These are phyloP conservation scores for Martiniozyma abietophila DNA, from an alignment of 805 yeast genomes.

Conservation along the genomic window DNA sequence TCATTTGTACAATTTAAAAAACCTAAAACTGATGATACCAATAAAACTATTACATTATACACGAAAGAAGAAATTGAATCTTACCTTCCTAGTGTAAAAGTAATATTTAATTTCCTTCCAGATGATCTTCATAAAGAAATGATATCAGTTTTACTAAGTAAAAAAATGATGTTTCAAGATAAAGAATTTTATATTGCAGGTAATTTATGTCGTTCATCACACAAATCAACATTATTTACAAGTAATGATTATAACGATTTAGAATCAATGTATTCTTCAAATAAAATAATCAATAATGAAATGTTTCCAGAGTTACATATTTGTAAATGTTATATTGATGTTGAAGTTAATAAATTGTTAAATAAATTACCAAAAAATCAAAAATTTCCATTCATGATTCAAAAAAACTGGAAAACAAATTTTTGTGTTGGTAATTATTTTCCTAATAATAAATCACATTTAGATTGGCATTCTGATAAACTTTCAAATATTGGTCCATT, in stretches of 20 bases:
- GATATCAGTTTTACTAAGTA: conserved; percentile 33
- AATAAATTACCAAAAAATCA: conserved; percentile 9
- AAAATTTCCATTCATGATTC: conserved; percentile 30
- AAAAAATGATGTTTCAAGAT: conserved; percentile 30
- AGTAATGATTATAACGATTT: conserved; percentile 1
- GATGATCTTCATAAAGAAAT: conserved; percentile 36
- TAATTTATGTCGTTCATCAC: conserved; percentile 51
- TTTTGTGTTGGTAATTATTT: conserved; percentile 51
- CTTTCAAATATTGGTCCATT: conserved; percentile 66
- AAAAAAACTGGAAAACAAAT: conserved; percentile 40
- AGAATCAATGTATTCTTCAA: conserved; percentile 2
- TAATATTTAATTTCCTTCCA: conserved; percentile 46
- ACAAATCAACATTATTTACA: conserved; percentile 33
- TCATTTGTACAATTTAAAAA: neutral
- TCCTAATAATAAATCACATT: conserved; percentile 36
- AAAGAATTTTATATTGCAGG: conserved; percentile 56
- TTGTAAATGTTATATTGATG: conserved; percentile 12
- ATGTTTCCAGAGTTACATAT: conserved; percentile 12
- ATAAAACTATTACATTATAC: conserved; percentile 27
- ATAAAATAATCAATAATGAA: neutral
- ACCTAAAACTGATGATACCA: neutral
- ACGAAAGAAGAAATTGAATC: conserved; percentile 42
- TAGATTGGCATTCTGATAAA: conserved; percentile 74
- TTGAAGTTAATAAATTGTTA: conserved; percentile 16
- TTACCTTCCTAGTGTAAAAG: conserved; percentile 41